Evolutionary conservation across 257 asterid species (phyloP), one percentile per base, ranked within the genome.

Genomic region (Solanum piurae): DNA sequence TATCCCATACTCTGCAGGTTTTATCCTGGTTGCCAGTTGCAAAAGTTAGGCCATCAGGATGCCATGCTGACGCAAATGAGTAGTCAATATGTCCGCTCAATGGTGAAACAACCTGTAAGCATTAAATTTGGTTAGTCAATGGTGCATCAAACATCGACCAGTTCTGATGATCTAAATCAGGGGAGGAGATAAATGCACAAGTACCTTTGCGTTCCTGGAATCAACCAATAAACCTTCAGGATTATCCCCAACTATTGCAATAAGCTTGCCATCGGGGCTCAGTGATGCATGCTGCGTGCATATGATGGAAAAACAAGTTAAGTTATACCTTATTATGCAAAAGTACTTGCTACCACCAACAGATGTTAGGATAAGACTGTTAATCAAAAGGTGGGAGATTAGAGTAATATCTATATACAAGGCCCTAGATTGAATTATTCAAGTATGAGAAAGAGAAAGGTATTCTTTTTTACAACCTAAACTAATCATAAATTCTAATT

Each of bases 1-100:
- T 69, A 83, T 96, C 99, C 99, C 99, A 96, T 60, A 96, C 87
- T 77, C 98, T 91, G 90, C 99, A 95, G 46, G 98, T 95, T 86
- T 94, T 96, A 88, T 96, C 99, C 91, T 96, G 99, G 92, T 95
- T 96, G 64, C 99, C 99, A 18, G 99, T 96, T 13, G 99, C 98
- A 86, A 96, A 95, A 13, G 94, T 95, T 25, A 92, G 23, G 88
- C 99, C 98, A 20, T 90, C 91, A 21, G 99, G 99, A 89, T 93
- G 98, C 99, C 99, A 96, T 64, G 98, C 93, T 11, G 99, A 96
- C 46, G 99, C 99, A 91, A 96, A 96, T 36, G 98, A 95, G 90
- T 88, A 95, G 92, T 96, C 99, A 83, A 89, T 79, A 86, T 96
- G 99, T 31, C 99, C 99, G 37, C 69, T 76, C 92, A 96, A 89